Conservation (phyloP, 73 alveolate species). For the Vitrella brassicaformis region DNA sequence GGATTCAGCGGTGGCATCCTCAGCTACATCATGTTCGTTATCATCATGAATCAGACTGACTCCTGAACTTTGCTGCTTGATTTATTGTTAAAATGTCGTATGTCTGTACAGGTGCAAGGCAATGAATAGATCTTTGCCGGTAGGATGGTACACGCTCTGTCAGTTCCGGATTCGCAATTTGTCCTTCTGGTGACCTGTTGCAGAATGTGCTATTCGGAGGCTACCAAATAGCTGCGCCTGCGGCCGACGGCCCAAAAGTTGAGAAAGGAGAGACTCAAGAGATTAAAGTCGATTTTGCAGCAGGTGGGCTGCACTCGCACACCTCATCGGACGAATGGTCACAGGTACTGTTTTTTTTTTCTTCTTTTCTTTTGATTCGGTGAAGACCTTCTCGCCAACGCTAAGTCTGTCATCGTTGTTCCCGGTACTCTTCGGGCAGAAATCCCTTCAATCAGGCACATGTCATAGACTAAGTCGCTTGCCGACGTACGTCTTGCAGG, state of each 20-base stretch:
- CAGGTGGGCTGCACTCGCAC: background rate
- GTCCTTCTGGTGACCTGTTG: background rate
- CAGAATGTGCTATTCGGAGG: background rate
- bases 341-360: too few relatives aligned
- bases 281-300: background rate
- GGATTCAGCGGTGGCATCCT: slow-evolving; percentile 37
- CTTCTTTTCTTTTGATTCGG: too few relatives aligned
- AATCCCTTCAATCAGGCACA: too few relatives aligned
- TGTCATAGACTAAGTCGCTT: too few relatives aligned
- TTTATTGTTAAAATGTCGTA: too few relatives aligned
- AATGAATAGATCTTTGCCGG: background rate
- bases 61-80: too few relatives aligned
- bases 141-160: background rate
- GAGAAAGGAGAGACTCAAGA: background rate
- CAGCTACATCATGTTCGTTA: background rate
- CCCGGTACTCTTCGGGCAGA: too few relatives aligned
- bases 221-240: background rate
- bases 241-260: background rate
- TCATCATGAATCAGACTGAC: too few relatives aligned
- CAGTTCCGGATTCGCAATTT: background rate
- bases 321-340: too few relatives aligned
- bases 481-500: too few relatives aligned
- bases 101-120: too few relatives aligned
- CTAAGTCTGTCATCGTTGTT: background rate
- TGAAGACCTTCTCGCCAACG: too few relatives aligned